Evolutionary conservation across 805 yeast species (phyloP).

Genomic region (Metschnikowia proteae): DNA sequence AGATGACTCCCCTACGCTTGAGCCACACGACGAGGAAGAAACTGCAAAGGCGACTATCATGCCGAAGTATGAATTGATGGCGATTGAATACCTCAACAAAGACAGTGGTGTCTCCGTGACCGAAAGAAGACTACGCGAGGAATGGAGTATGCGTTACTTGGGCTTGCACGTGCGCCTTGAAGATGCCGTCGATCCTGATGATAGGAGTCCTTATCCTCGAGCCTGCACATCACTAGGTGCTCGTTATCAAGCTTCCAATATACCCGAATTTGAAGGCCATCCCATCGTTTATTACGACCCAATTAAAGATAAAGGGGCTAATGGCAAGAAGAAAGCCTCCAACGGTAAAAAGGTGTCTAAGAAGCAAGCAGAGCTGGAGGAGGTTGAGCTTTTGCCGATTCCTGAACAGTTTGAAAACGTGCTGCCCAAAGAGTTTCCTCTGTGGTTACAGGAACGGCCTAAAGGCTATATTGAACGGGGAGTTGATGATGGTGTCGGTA

Average conservation of each 20-base stretch:
- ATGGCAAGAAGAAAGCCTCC: slow-evolving; percentile 13
- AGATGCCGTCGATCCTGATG: slow-evolving; percentile 74
- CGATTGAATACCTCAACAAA: slow-evolving; percentile 47
- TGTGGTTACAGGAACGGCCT: slow-evolving; percentile 78
- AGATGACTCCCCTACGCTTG: background rate
- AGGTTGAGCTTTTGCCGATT: slow-evolving; percentile 31
- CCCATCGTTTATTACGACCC: slow-evolving; percentile 64
- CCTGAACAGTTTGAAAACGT: slow-evolving; percentile 45
- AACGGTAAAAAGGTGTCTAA: slow-evolving; percentile 12
- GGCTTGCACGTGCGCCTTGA: slow-evolving; percentile 73
- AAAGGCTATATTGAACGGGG: slow-evolving; percentile 85
- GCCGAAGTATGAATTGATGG: slow-evolving; percentile 57
- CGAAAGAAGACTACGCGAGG: slow-evolving; percentile 55
- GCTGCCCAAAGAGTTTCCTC: slow-evolving; percentile 51
- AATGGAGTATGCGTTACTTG: slow-evolving; percentile 78
- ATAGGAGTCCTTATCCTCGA: slow-evolving; percentile 69
- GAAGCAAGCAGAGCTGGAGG: slow-evolving; percentile 19
- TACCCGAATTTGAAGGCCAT: slow-evolving; percentile 57
- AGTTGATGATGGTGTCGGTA: slow-evolving; percentile 49
- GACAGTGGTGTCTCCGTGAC: slow-evolving; percentile 42
- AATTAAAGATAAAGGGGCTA: slow-evolving; percentile 12
- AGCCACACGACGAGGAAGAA: background rate
- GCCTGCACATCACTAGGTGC: slow-evolving; percentile 75
- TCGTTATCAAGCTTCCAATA: slow-evolving; percentile 66
- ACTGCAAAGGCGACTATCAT: slow-evolving; percentile 19